Conservation (phyloP, 2,329 filamentous ascomycete genomes). For the Microascus cirrosus region DNA sequence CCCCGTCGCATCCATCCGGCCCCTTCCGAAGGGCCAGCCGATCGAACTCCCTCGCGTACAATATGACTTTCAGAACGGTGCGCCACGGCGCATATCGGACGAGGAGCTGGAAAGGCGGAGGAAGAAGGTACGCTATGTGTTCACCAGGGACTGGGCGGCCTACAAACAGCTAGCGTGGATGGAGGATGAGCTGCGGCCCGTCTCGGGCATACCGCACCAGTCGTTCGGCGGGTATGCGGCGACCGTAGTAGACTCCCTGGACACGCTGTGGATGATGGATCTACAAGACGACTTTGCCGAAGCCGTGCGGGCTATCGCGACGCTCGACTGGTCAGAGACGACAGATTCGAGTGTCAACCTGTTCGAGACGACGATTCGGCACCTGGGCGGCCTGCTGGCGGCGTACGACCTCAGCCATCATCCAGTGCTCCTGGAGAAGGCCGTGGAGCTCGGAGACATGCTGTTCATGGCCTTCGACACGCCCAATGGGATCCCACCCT, state of each 20-base stretch:
- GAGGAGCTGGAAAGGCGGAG: constrained; percentile 18
- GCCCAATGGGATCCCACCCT: constrained; percentile 51
- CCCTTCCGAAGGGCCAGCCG: constrained; percentile 15
- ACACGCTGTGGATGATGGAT: constrained; percentile 53
- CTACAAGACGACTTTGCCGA: constrained; percentile 43
- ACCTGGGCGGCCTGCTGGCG: constrained; percentile 56
- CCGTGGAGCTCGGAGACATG: constrained; percentile 51
- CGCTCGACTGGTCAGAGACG: constrained; percentile 39
- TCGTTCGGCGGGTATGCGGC: constrained; percentile 45
- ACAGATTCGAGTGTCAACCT: constrained; percentile 28
- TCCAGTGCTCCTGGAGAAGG: constrained; percentile 45
- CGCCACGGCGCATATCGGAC: constrained; percentile 1
- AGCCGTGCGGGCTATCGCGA: constrained; percentile 34
- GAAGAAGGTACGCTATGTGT: constrained; percentile 27
- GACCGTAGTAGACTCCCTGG: constrained; percentile 48
- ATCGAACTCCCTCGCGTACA: constrained; percentile 18
- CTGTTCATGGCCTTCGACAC: constrained; percentile 59
- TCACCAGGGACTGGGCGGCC: constrained; percentile 33
- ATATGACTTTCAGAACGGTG: constrained; percentile 22
- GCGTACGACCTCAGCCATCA: constrained; percentile 56
- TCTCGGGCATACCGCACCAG: constrained; percentile 32
- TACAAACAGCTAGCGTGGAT: constrained; percentile 42
- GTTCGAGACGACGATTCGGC: constrained; percentile 63
- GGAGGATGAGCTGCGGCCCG: constrained; percentile 37
- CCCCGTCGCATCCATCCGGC: constrained; percentile 18